Conservation (phyloP, 257 asterid species). For the Gentiana dahurica region DNA sequence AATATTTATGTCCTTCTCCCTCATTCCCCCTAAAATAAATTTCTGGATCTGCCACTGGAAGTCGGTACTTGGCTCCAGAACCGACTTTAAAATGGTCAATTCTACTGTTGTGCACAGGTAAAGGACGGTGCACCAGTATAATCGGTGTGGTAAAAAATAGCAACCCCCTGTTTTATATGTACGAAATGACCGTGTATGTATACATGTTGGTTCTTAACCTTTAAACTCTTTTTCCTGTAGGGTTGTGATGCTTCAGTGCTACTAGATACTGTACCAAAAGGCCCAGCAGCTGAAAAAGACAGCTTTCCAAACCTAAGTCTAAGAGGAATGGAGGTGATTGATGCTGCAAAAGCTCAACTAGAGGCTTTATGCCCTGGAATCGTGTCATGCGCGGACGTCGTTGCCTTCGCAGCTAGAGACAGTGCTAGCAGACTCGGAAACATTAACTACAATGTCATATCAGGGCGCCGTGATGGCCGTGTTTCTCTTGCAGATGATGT, state of each 20-base stretch:
- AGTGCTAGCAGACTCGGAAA: slow-evolving; percentile 28
- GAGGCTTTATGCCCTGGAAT: slow-evolving; percentile 32
- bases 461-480: slow-evolving; percentile 47
- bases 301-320: slow-evolving; percentile 33
- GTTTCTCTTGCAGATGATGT: slow-evolving; percentile 28
- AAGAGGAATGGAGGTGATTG: slow-evolving; percentile 43
- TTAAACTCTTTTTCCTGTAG: slow-evolving; percentile 7
- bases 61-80: no score
- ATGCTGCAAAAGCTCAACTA: slow-evolving; percentile 35
- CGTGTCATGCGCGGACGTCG: slow-evolving; percentile 50
- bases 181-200: neutral
- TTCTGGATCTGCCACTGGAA: no score
- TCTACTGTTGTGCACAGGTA: no score
- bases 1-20: no score
- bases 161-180: no score
- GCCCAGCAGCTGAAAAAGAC: slow-evolving; percentile 28
- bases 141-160: no score
- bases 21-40: no score
- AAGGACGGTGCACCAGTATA: no score
- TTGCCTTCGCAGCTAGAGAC: slow-evolving; percentile 58
- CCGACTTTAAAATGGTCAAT: no score
- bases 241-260: slow-evolving; percentile 52
- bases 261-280: slow-evolving; percentile 26
- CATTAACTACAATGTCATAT: slow-evolving; percentile 28
- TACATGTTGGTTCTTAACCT: no score